Conservation (phyloP, 257 asterid genomes). For the Fraxinus excelsior region DNA sequence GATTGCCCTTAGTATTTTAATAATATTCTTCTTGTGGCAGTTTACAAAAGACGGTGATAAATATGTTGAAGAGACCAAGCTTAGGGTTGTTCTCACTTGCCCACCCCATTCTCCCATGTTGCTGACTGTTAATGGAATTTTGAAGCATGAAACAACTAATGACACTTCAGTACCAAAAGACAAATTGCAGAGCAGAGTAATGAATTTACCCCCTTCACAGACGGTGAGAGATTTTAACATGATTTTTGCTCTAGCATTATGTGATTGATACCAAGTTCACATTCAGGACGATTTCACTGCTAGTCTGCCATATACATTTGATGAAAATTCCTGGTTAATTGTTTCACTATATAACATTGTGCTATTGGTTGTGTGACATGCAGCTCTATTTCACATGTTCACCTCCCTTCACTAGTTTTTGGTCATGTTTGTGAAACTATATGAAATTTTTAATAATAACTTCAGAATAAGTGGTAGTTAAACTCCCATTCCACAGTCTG, state of each 20-base stretch:
- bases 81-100: constrained; percentile 64
- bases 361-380: not conserved
- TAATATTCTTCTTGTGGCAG: constrained; percentile 37
- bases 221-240: constrained; percentile 35
- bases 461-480: not conserved
- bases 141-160: constrained; percentile 42
- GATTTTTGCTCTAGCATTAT: not conserved
- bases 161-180: constrained; percentile 33
- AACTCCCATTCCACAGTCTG: not conserved
- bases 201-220: constrained; percentile 44
- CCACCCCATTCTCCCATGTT: constrained; percentile 54
- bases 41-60: constrained; percentile 57
- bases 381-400: not conserved
- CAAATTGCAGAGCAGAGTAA: constrained; percentile 50
- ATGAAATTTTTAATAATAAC: not conserved
- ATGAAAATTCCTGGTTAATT: constrained; percentile 11
- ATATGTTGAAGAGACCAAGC: constrained; percentile 79
- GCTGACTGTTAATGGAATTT: constrained; percentile 43
- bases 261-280: constrained; percentile 3
- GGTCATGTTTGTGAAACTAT: constrained; percentile 7
- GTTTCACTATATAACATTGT: constrained; percentile 2
- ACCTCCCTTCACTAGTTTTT: not conserved
- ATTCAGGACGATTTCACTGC: constrained; percentile 5
- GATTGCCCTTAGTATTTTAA: not conserved
- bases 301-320: constrained; percentile 1